Conservation (phyloP, 495 filamentous ascomycete species). For the Haplographium delicatum region DNA sequence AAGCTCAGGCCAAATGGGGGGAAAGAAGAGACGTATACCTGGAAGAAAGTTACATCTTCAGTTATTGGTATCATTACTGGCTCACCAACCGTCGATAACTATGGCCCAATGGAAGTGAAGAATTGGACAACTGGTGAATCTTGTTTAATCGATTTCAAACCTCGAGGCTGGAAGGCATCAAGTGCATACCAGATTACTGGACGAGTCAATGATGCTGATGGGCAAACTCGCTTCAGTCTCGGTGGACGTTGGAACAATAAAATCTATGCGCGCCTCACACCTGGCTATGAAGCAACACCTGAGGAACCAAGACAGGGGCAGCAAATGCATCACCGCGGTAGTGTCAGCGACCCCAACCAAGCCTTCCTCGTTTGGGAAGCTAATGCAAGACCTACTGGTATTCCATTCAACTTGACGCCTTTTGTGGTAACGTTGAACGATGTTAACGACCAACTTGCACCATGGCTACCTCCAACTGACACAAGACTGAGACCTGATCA, state of each 20-base stretch:
- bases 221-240: constrained; percentile 76
- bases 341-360: constrained; percentile 51
- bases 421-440: constrained; percentile 94
- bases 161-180: constrained; percentile 88
- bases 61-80: constrained; percentile 97
- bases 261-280: constrained; percentile 88
- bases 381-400: constrained; percentile 69
- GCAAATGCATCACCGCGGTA: constrained; percentile 31
- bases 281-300: constrained; percentile 76
- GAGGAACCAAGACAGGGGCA: constrained; percentile 42
- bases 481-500: constrained; percentile 88
- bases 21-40: constrained; percentile 86
- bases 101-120: constrained; percentile 94
- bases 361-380: constrained; percentile 92
- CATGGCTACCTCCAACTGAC: constrained; percentile 83
- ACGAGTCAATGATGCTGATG: constrained; percentile 69
- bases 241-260: constrained; percentile 97
- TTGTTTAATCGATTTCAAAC: constrained; percentile 90
- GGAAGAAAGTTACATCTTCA: constrained; percentile 98
- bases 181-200: constrained; percentile 84
- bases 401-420: constrained; percentile 95
- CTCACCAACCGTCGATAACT: constrained; percentile 95
- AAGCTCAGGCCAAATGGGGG: constrained; percentile 74
- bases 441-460: constrained; percentile 65
- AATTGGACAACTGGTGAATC: constrained; percentile 93